These are phyloP conservation scores for Aspergillus amoenus DNA, from an alignment of 2,329 filamentous ascomycete species.

Conservation along the genomic window DNA sequence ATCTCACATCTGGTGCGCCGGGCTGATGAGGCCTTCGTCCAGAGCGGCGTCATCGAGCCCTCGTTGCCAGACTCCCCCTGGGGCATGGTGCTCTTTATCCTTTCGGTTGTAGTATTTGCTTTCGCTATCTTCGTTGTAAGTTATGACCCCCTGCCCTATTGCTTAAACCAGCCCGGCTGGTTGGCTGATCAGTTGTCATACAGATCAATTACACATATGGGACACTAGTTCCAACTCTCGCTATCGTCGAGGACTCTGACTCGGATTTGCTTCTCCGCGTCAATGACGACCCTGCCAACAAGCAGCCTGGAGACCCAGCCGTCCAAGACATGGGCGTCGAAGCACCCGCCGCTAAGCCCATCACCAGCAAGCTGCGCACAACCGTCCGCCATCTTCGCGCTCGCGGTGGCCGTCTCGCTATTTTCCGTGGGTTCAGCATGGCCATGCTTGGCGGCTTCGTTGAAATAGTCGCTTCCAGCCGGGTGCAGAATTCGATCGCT, in stretches of 20 bases:
- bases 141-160: constrained; percentile 10
- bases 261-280: constrained; percentile 54
- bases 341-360: constrained; percentile 54
- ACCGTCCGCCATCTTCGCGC: constrained; percentile 62
- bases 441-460: constrained; percentile 22
- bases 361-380: constrained; percentile 60
- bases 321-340: constrained; percentile 34
- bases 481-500: constrained; percentile 37
- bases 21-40: constrained; percentile 2
- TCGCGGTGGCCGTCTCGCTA: constrained; percentile 62
- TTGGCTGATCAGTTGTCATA: background rate
- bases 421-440: constrained; percentile 67
- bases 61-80: constrained; percentile 16
- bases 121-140: constrained; percentile 11
- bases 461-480: constrained; percentile 28
- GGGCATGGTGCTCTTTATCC: constrained; percentile 27
- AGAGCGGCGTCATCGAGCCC: background rate
- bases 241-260: constrained; percentile 63
- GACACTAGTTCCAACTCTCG: constrained; percentile 59
- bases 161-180: constrained; percentile 12
- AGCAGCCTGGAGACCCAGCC: constrained; percentile 38
- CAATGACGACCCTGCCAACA: constrained; percentile 38
- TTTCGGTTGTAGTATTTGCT: constrained; percentile 22
- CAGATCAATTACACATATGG: constrained; percentile 59
- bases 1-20: constrained; percentile 10